Conservation (phyloP, 2,329 filamentous ascomycete species). For the Knoxdaviesia proteae region DNA sequence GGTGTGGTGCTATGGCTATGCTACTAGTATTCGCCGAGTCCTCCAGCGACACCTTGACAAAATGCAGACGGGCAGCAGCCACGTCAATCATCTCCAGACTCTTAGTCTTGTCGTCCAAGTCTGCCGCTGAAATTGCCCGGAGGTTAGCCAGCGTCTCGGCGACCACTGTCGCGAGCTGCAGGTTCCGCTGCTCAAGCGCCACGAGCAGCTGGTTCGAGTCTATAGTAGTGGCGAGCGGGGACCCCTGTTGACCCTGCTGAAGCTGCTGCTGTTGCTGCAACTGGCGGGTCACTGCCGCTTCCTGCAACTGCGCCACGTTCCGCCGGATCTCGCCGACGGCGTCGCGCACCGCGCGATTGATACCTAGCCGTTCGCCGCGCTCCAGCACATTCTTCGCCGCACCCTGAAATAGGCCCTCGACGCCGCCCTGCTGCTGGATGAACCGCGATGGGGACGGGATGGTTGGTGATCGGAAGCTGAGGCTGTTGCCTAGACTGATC, state of each 20-base stretch:
- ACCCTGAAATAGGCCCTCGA: constrained; percentile 55
- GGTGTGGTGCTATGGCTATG: no score
- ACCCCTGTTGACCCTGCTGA: background rate
- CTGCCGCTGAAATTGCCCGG: constrained; percentile 33
- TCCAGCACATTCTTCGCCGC: constrained; percentile 58
- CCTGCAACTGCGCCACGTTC: constrained; percentile 34
- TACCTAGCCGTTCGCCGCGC: constrained; percentile 53
- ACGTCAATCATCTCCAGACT: constrained; percentile 33
- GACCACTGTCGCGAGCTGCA: constrained; percentile 45
- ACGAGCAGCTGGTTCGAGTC: background rate
- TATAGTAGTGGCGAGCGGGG: constrained; percentile 15
- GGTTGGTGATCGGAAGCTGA: constrained; percentile 22
- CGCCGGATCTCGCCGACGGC: constrained; percentile 62
- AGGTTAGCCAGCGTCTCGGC: constrained; percentile 44
- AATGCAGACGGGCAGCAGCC: constrained; percentile 40
- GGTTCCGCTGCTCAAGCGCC: constrained; percentile 43
- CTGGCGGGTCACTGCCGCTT: constrained; percentile 2
- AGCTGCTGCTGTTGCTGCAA: no score
- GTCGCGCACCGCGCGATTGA: constrained; percentile 64
- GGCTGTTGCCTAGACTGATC: constrained; percentile 4
- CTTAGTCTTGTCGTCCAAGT: constrained; percentile 25
- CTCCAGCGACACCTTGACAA: constrained; percentile 40
- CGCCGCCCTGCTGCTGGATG: constrained; percentile 32
- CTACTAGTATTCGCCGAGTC: constrained; percentile 30
- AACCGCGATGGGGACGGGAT: constrained; percentile 25